Conservation (phyloP, 768 basidiomycete genomes). For the Myochromella boudieri region DNA sequence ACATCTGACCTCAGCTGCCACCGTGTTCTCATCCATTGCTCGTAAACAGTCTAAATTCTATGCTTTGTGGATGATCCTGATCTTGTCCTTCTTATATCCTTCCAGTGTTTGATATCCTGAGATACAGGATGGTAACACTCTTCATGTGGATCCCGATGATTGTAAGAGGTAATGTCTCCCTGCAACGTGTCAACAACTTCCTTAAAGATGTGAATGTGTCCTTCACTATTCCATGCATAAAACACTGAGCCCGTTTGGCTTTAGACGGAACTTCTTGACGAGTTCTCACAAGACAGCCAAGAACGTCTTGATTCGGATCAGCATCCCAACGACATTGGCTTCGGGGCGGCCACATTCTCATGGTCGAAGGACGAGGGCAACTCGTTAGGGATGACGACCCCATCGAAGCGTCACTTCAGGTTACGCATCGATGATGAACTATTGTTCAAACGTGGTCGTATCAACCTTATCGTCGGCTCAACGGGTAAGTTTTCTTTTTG, state of each 20-base stretch:
- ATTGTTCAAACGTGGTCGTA: constrained; percentile 46
- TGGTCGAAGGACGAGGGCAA: constrained; percentile 43
- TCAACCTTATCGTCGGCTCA: constrained; percentile 60
- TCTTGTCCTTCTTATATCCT: neutral
- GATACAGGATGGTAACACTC: constrained; percentile 41
- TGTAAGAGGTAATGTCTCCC: constrained; percentile 54
- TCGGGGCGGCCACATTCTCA: constrained; percentile 51
- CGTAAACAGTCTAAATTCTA: neutral
- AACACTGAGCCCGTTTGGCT: neutral
- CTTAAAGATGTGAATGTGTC: constrained; percentile 28
- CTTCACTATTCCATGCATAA: neutral
- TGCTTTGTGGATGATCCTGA: neutral
- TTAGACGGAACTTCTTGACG: constrained; percentile 49
- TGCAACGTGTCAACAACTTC: constrained; percentile 50
- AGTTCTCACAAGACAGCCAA: constrained; percentile 25
- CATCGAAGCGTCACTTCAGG: constrained; percentile 44
- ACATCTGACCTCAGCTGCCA: constrained; percentile 5
- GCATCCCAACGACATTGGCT: constrained; percentile 40
- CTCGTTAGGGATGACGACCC: constrained; percentile 25
- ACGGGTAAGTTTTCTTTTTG: constrained; percentile 31
- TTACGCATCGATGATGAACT: constrained; percentile 53
- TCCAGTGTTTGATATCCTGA: constrained; percentile 59
- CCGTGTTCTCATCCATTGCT: constrained; percentile 16
- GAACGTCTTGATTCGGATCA: constrained; percentile 10
- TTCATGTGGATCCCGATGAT: constrained; percentile 24